Evolutionary conservation across 1,284 basidiomycete species (phyloP).

Genomic region (Marasmius tenuissimus): DNA sequence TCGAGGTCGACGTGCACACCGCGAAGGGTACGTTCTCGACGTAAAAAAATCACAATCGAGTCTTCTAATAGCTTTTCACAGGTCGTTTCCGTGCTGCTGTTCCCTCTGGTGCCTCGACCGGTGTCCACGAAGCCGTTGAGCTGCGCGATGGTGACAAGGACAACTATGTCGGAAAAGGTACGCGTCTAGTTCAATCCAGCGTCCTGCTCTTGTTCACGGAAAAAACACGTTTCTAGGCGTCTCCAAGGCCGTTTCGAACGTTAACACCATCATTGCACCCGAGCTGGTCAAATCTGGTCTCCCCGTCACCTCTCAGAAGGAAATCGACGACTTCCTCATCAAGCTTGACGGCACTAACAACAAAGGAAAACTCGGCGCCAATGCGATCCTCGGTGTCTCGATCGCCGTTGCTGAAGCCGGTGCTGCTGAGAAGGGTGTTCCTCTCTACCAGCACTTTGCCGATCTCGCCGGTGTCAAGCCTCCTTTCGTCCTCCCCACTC

Average conservation of each 20-base stretch:
- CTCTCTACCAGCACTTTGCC: constrained; percentile 96
- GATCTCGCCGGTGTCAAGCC: constrained; percentile 92
- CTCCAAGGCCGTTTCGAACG: constrained; percentile 90
- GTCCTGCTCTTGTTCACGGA: constrained; percentile 15
- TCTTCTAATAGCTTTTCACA: constrained; percentile 28
- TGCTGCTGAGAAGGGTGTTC: constrained; percentile 91
- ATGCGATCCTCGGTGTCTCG: constrained; percentile 98
- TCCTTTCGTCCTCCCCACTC: constrained; percentile 89
- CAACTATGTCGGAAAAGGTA: constrained; percentile 95
- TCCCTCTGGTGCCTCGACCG: constrained; percentile 98
- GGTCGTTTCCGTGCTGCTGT: constrained; percentile 95
- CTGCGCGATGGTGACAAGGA: constrained; percentile 96
- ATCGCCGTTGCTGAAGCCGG: constrained; percentile 95
- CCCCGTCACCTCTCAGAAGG: constrained; percentile 91
- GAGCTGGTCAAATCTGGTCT: constrained; percentile 87
- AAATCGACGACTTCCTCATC: constrained; percentile 98
- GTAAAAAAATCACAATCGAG: background rate
- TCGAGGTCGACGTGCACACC: constrained; percentile 93
- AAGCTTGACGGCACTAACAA: constrained; percentile 97
- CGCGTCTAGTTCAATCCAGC: constrained; percentile 20
- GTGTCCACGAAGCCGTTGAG: constrained; percentile 98
- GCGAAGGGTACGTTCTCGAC: constrained; percentile 57
- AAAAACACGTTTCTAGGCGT: constrained; percentile 63
- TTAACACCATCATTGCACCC: constrained; percentile 92
- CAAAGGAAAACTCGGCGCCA: constrained; percentile 99